Evolutionary conservation across 1,284 basidiomycete species (phyloP).

Genomic region (Pterulicium gracile): DNA sequence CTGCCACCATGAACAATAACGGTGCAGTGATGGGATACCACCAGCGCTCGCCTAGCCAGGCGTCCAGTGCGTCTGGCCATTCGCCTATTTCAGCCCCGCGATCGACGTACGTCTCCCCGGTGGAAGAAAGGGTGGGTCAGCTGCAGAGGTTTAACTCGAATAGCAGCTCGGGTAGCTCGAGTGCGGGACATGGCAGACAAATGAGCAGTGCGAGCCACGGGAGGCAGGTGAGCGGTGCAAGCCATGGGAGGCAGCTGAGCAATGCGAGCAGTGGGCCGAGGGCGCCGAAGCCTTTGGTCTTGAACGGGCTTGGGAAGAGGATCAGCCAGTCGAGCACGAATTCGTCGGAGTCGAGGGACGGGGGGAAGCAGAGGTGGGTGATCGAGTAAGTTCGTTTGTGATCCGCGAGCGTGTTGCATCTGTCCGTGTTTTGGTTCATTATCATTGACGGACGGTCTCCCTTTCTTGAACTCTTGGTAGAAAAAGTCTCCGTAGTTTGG

Average conservation of each 20-base stretch:
- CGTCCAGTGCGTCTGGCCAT: not conserved
- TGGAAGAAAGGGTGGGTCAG: too few species aligned
- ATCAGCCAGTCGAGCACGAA: constrained; percentile 11
- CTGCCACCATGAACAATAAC: not conserved
- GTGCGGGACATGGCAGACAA: not conserved
- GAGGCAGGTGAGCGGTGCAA: too few species aligned
- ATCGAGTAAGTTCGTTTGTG: constrained; percentile 9
- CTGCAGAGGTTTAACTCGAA: not conserved
- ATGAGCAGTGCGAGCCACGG: too few species aligned
- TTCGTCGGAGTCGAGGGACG: constrained; percentile 8
- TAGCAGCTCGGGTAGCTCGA: not conserved
- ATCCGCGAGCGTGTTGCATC: not conserved
- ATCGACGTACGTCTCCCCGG: too few species aligned
- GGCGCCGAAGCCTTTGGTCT: not conserved
- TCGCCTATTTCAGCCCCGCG: too few species aligned
- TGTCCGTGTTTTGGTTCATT: not conserved
- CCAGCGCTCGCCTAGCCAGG: not conserved
- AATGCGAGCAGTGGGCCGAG: too few species aligned
- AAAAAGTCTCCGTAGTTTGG: not conserved
- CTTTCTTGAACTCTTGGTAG: too few species aligned
- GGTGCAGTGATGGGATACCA: not conserved
- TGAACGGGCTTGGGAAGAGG: constrained; percentile 5
- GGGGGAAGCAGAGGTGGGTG: constrained; percentile 10
- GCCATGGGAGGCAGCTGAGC: too few species aligned
- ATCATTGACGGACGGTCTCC: too few species aligned